Base-by-base conservation (phyloP, 345 rosid species). In the Punica granatum region DNA sequence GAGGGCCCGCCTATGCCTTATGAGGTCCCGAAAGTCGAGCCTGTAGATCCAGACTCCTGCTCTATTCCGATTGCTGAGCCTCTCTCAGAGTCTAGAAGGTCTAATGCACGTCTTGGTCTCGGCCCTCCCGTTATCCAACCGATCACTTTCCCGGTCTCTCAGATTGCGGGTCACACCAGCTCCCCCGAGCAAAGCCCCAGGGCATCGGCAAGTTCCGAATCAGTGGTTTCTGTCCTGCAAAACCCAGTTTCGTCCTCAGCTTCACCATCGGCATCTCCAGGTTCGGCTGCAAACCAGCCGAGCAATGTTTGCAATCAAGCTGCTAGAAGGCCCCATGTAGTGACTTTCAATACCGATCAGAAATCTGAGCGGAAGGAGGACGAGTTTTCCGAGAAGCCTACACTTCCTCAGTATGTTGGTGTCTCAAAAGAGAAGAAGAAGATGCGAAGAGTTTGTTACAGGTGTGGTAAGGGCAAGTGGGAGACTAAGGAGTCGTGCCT, bases 391-490 rank as follows among this genome's bases (percentile, higher is more conserved):
- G 88, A 88, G 73, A 80, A 72, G 74, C 82, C 84, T 33, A 74
- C 72, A 46, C 82, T 72, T 72, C 80, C 83, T 0, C 90, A 88
- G 71, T 85, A 77, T 65, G 88, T 83, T 32, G 87, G 79, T 4
- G 82, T 85, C 63, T 81, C 89, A 0, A 87, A 85, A 64, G 92
- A 82, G 62, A 80, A 71, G 80, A 88, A 83, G 66, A 80, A 76
- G 82, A 88, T 79, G 65, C 83, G 77, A 25, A 85, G 86, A 66
- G 84, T 76, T 64, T 95, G 99, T 77, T 81, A 68, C 65, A 73
- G 97, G 70, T 95, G 99, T 39, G 88, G 94, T 3, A 95, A 84
- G 80, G 87, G 87, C 30, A 95, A 92, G 81, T 95, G 99, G 99
- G 99, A 95, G 69, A 70, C 82, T 32, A 95, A 92, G 73, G 99